These are phyloP conservation scores for Monosporascus sp. DNA, from an alignment of 2,329 filamentous ascomycete species.

Conservation along the genomic window DNA sequence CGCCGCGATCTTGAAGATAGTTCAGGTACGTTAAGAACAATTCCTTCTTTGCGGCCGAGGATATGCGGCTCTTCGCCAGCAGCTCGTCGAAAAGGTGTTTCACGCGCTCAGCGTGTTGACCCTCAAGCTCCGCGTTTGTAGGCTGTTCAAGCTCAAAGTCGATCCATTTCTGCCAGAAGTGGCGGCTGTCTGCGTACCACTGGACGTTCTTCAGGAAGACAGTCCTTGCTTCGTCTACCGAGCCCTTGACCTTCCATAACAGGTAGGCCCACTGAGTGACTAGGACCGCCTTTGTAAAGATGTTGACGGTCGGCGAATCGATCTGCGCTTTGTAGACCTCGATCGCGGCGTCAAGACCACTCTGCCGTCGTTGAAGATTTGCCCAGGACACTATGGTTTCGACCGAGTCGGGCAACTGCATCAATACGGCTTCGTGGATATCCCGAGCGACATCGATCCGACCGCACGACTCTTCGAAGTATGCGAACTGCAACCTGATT, in stretches of 20 bases:
- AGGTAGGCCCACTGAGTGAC: constrained; percentile 85
- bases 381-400: constrained; percentile 87
- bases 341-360: constrained; percentile 78
- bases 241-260: constrained; percentile 82
- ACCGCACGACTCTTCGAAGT: constrained; percentile 84
- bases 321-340: constrained; percentile 78
- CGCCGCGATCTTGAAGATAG: constrained; percentile 79
- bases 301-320: constrained; percentile 64
- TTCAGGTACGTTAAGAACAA: constrained; percentile 74
- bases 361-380: constrained; percentile 78
- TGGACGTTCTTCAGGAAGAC: constrained; percentile 79
- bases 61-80: constrained; percentile 66
- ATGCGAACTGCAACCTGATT: constrained; percentile 84
- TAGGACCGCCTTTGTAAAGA: constrained; percentile 78
- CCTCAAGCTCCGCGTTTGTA: constrained; percentile 58
- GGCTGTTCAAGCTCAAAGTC: constrained; percentile 85
- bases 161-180: constrained; percentile 89
- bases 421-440: constrained; percentile 77
- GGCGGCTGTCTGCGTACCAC: constrained; percentile 76
- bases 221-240: constrained; percentile 72
- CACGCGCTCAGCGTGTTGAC: constrained; percentile 65
- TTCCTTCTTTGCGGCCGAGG: constrained; percentile 63
- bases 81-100: constrained; percentile 76
- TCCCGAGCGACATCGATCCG: constrained; percentile 74
- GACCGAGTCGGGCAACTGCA: constrained; percentile 72